Conservation (phyloP, 768 basidiomycete species). For the Psilocybe sp. region DNA sequence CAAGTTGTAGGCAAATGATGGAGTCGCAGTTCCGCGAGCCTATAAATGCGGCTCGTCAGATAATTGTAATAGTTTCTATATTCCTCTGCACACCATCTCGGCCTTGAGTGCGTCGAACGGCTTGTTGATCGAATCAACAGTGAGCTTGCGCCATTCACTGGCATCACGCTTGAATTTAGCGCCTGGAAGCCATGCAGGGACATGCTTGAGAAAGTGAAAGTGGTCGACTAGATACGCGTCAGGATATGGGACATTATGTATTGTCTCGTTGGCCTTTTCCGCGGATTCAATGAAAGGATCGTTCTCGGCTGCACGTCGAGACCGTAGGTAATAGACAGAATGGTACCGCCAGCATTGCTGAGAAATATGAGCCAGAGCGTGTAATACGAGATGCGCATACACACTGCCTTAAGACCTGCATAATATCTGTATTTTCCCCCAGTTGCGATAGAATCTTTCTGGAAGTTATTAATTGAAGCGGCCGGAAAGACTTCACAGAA, state of each 20-base stretch:
- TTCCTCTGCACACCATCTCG: constrained; percentile 22
- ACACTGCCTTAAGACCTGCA: constrained; percentile 32
- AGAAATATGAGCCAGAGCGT: background rate
- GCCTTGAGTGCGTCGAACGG: constrained; percentile 29
- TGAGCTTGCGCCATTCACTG: constrained; percentile 29
- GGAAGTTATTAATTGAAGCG: constrained; percentile 23
- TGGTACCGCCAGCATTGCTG: constrained; percentile 30
- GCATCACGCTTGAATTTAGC: constrained; percentile 36
- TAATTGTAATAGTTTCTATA: background rate
- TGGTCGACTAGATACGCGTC: constrained; percentile 27
- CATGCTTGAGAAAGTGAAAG: constrained; percentile 21
- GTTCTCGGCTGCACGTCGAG: constrained; percentile 31
- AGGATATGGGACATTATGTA: constrained; percentile 25
- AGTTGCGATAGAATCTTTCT: constrained; percentile 29
- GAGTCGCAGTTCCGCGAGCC: constrained; percentile 11
- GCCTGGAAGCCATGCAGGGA: constrained; percentile 30
- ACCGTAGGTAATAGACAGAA: constrained; percentile 43
- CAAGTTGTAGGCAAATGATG: constrained; percentile 14
- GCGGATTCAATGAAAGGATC: constrained; percentile 43
- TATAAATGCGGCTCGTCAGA: background rate
- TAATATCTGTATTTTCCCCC: constrained; percentile 27
- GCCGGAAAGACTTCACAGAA: constrained; percentile 17
- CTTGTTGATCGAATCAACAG: constrained; percentile 29
- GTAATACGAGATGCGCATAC: constrained; percentile 2
- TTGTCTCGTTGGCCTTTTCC: constrained; percentile 30